Conservation (phyloP, 768 basidiomycete genomes). For the Pholiota conissans region DNA sequence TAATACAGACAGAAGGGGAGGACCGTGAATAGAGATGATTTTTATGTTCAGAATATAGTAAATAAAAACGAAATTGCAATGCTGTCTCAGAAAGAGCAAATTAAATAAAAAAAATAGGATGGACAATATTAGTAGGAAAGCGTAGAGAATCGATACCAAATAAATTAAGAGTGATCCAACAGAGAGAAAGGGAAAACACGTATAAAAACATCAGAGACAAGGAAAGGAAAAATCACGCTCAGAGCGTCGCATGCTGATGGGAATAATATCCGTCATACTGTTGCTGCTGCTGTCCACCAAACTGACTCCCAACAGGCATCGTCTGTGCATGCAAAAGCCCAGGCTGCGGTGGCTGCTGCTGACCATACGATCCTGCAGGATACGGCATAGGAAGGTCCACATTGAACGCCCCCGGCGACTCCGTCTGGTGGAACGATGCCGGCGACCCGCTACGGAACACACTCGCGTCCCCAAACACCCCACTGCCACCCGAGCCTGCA, state of each 20-base stretch:
- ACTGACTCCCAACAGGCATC: slow-evolving; percentile 20
- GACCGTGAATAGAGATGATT: too few relatives aligned
- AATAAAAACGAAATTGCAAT: too few relatives aligned
- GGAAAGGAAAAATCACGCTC: slow-evolving; percentile 3
- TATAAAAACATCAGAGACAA: too few relatives aligned
- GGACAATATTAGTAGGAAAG: too few relatives aligned
- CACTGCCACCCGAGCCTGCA: slow-evolving; percentile 3
- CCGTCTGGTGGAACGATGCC: slow-evolving; percentile 38
- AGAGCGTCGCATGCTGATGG: slow-evolving; percentile 25
- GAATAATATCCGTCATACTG: slow-evolving; percentile 23
- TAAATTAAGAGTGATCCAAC: too few relatives aligned
- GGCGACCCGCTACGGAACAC: slow-evolving; percentile 45
- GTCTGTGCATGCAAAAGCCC: slow-evolving; percentile 17
- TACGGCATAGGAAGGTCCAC: slow-evolving; percentile 34
- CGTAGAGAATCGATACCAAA: too few relatives aligned
- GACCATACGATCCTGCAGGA: slow-evolving; percentile 8
- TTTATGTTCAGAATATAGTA: too few relatives aligned
- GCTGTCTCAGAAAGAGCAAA: too few relatives aligned
- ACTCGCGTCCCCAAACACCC: slow-evolving; percentile 27
- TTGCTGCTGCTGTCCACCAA: slow-evolving; percentile 8
- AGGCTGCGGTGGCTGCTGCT: slow-evolving; percentile 12
- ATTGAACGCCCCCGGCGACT: slow-evolving; percentile 37
- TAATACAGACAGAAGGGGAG: too few relatives aligned
- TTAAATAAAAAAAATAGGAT: too few relatives aligned
- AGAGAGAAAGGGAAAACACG: too few relatives aligned